Conservation (phyloP, 2,329 filamentous ascomycete species). For the Pseudopyricularia javanii region DNA sequence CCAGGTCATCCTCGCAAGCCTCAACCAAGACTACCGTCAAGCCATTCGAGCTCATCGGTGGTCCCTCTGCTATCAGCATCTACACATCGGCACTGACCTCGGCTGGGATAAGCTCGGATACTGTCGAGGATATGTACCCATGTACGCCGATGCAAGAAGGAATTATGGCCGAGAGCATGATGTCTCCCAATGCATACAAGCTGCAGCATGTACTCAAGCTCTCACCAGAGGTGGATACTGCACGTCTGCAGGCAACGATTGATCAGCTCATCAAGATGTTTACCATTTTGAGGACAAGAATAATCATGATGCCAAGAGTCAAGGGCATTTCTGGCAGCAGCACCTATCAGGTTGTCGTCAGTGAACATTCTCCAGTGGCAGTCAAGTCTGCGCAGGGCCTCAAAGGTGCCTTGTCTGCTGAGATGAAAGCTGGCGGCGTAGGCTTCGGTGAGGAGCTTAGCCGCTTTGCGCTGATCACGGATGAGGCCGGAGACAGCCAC, state of each 20-base stretch:
- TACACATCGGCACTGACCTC: not conserved
- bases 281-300: not conserved
- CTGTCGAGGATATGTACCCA: conserved; percentile 5
- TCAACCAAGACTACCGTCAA: conserved; percentile 4
- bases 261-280: not conserved
- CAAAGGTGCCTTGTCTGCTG: not conserved
- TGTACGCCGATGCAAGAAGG: conserved; percentile 2
- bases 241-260: not conserved
- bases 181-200: not conserved
- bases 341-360: conserved; percentile 4
- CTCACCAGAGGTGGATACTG: not conserved
- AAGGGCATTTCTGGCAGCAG: conserved; percentile 8
- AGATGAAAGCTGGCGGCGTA: not conserved
- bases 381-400: not conserved
- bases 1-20: not conserved
- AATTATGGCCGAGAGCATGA: not conserved
- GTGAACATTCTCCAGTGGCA: conserved; percentile 2
- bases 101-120: conserved; percentile 3
- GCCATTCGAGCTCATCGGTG: conserved; percentile 1
- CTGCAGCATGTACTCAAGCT: not conserved
- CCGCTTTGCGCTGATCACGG: conserved; percentile 7
- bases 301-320: not conserved
- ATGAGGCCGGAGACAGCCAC: not conserved
- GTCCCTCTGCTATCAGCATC: not conserved
- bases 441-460: conserved; percentile 7